Evolutionary conservation across 352 stramenopile species (phyloP).

Genomic region (Globisporangium cylindrosporum): DNA sequence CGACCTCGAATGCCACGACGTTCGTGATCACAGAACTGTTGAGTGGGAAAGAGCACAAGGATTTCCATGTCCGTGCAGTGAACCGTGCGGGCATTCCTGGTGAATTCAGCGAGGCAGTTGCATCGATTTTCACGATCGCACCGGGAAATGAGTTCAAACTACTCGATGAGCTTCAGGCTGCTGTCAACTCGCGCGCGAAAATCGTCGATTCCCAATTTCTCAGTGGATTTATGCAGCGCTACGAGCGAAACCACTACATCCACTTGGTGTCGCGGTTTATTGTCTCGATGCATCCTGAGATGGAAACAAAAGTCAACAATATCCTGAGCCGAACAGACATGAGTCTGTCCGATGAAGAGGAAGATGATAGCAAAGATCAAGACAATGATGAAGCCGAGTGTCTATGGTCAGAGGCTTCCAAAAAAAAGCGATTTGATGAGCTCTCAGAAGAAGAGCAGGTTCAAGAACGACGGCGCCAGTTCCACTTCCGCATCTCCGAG

Average conservation of each 20-base stretch:
- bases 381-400: conserved; percentile 11
- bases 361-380: background rate
- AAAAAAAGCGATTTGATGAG: conserved; percentile 45
- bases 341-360: background rate
- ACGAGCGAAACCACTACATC: conserved; percentile 71
- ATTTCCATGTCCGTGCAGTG: conserved; percentile 64
- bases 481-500: conserved; percentile 72
- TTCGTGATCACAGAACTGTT: conserved; percentile 48
- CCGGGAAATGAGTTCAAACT: conserved; percentile 64
- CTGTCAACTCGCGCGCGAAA: conserved; percentile 64
- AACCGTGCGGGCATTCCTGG: conserved; percentile 55
- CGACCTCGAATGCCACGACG: conserved; percentile 30
- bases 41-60: conserved; percentile 60
- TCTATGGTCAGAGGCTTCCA: conserved; percentile 6
- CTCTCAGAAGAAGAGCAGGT: conserved; percentile 50
- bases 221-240: conserved; percentile 81
- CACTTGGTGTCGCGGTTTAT: conserved; percentile 64
- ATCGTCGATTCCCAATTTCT: conserved; percentile 77
- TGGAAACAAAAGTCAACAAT: conserved; percentile 43
- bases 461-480: conserved; percentile 57
- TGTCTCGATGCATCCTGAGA: conserved; percentile 41
- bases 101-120: conserved; percentile 41
- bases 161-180: conserved; percentile 74
- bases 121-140: conserved; percentile 60
- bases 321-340: conserved; percentile 34